phyloP scores from a whole-genome alignment of 1,139 yeast genomes.

The Tardiomyces blankii region DNA sequence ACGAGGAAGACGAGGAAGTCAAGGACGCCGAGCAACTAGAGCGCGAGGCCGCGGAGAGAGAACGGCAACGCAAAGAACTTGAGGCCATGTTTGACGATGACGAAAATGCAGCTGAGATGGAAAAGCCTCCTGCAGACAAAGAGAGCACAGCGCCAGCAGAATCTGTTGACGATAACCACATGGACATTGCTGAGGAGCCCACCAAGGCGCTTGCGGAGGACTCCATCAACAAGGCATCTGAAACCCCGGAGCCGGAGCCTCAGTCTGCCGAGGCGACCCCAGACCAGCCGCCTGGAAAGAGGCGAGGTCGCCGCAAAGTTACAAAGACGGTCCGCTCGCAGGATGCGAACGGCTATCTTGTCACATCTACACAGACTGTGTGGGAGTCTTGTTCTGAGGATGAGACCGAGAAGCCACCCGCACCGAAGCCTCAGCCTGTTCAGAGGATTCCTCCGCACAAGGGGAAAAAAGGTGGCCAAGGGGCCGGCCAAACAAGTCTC shows the following conservation, averaged over 20 bases:
- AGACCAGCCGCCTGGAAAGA: too few species aligned
- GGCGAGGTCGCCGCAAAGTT: neutral
- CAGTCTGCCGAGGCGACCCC: too few species aligned
- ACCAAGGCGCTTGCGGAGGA: neutral
- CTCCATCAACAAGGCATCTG: too few species aligned
- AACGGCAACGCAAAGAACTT: neutral
- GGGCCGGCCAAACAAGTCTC: constrained; percentile 9
- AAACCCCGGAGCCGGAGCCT: too few species aligned
- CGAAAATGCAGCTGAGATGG: neutral
- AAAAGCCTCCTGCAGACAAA: neutral
- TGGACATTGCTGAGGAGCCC: neutral
- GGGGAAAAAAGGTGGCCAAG: constrained; percentile 4
- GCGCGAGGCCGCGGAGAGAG: neutral
- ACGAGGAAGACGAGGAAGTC: constrained; percentile 5
- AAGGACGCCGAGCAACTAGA: constrained; percentile 2
- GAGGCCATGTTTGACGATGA: neutral
- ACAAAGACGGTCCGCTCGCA: constrained; percentile 2
- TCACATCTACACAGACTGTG: constrained; percentile 8
- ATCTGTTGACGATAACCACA: neutral
- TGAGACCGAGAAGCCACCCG: constrained; percentile 3
- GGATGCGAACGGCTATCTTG: constrained; percentile 11
- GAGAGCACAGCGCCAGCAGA: neutral
- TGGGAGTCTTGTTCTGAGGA: constrained; percentile 13
- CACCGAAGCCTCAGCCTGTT: constrained; percentile 1
- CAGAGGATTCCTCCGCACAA: constrained; percentile 4